phyloP scores from a whole-genome alignment of 2,329 filamentous ascomycete species.

The Macrophomina tecta region DNA sequence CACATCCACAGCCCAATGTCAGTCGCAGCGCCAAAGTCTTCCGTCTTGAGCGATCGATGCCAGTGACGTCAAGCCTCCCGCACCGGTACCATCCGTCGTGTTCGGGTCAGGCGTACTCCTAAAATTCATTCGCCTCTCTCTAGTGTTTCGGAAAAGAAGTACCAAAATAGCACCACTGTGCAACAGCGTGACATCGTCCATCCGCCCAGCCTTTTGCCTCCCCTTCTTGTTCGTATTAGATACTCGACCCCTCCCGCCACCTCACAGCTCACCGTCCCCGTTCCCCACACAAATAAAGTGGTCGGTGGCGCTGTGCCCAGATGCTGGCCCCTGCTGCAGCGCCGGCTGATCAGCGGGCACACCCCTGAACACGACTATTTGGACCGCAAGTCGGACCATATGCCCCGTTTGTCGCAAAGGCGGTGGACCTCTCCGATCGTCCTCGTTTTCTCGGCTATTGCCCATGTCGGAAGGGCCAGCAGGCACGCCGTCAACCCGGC shows the following conservation, averaged over 20 bases:
- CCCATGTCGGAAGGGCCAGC: conserved; percentile 28
- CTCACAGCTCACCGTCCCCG: background rate
- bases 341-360: background rate
- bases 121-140: background rate
- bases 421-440: background rate
- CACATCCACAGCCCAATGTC: background rate
- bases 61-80: background rate
- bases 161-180: background rate
- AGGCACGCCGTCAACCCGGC: too few relatives aligned
- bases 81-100: background rate
- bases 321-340: background rate
- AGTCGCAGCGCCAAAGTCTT: background rate
- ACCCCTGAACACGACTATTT: background rate
- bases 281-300: background rate
- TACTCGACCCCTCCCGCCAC: background rate
- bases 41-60: background rate
- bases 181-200: background rate
- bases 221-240: background rate
- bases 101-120: background rate
- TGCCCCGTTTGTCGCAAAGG: background rate
- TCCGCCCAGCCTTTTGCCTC: background rate
- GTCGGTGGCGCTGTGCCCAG: background rate
- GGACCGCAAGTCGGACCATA: background rate
- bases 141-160: background rate
- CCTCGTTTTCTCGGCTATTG: conserved; percentile 29